These are phyloP conservation scores for Penicillium ochrochloron DNA, from an alignment of 495 filamentous ascomycete species.

Conservation along the genomic window DNA sequence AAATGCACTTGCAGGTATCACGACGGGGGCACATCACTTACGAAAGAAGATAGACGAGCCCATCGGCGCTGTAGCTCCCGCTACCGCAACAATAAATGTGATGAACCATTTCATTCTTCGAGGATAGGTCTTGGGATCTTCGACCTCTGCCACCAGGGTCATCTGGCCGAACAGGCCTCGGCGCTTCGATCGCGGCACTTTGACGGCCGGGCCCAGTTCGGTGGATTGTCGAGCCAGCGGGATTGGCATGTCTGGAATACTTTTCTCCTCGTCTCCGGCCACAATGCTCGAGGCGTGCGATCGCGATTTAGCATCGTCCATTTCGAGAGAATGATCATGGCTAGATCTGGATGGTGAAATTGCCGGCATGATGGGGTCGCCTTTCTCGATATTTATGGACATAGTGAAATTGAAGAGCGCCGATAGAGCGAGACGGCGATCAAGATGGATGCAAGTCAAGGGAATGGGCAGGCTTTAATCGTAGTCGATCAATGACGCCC, in stretches of 20 bases:
- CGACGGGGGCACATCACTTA: conserved; percentile 47
- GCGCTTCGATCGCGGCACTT: conserved; percentile 67
- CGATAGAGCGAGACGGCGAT: not conserved
- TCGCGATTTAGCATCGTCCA: conserved; percentile 17
- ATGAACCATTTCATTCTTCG: conserved; percentile 82
- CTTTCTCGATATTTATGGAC: conserved; percentile 5
- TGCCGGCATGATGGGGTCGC: conserved; percentile 4
- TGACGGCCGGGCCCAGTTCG: conserved; percentile 35
- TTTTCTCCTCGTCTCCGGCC: conserved; percentile 25
- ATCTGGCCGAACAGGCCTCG: conserved; percentile 77
- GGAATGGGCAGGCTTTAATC: not conserved
- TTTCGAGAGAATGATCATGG: conserved; percentile 10
- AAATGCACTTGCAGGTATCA: not conserved
- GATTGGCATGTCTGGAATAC: conserved; percentile 23
- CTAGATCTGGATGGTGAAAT: conserved; percentile 6
- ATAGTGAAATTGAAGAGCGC: not conserved
- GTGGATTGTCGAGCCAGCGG: conserved; percentile 26
- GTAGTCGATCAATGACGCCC: not conserved
- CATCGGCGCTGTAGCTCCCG: conserved; percentile 78
- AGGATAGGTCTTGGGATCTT: conserved; percentile 73
- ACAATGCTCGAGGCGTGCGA: conserved; percentile 23
- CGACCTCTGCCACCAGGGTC: conserved; percentile 80
- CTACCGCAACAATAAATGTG: conserved; percentile 77
- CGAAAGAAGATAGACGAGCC: conserved; percentile 85
- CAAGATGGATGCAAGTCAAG: not conserved